phyloP scores from a whole-genome alignment of 2,329 filamentous ascomycete genomes.

The Thielaviopsis ethacetica region DNA sequence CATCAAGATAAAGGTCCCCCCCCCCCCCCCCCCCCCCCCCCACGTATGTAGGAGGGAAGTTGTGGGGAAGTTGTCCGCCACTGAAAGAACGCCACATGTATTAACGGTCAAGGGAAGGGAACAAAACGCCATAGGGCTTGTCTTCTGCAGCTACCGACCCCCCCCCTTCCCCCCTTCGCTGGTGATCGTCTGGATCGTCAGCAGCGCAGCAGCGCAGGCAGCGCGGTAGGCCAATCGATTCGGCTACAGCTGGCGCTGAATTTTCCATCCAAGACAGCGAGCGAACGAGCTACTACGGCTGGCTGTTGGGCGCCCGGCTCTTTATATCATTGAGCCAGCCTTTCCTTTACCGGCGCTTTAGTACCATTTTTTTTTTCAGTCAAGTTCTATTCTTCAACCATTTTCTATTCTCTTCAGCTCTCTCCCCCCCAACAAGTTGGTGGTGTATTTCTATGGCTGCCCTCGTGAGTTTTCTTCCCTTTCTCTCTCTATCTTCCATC shows the following conservation, averaged over 20 bases:
- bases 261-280: background rate
- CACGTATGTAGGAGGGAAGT: too few species aligned
- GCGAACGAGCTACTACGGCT: background rate
- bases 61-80: too few species aligned
- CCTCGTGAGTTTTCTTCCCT: constrained; percentile 7
- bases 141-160: too few species aligned
- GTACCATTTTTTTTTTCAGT: background rate
- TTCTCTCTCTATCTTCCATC: background rate
- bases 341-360: background rate
- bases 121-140: too few species aligned
- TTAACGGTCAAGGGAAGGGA: too few species aligned
- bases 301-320: background rate
- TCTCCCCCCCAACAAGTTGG: too few species aligned
- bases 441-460: constrained; percentile 5
- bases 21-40: too few species aligned
- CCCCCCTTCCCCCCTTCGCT: too few species aligned
- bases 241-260: background rate
- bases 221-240: background rate
- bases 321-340: background rate
- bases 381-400: background rate
- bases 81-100: too few species aligned
- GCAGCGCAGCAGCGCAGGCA: background rate
- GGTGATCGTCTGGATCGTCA: background rate
- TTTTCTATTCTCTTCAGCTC: background rate
- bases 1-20: too few species aligned